These are phyloP conservation scores for Debaryomyces prosopidis DNA, from an alignment of 805 yeast genomes.

Conservation along the genomic window DNA sequence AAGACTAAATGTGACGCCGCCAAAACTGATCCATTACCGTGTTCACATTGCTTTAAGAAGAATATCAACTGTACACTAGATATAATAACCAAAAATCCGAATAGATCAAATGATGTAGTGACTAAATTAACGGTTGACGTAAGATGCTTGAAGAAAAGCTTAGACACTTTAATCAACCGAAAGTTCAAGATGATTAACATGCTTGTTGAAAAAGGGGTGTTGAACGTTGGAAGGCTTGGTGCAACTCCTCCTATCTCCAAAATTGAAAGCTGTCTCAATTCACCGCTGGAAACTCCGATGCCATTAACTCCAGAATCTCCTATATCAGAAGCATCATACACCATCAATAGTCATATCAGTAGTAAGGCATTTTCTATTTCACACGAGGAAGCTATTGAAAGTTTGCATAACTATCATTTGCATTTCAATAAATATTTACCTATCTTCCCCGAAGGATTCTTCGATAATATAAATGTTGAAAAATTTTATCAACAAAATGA, in stretches of 20 bases:
- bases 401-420: slow-evolving; percentile 22
- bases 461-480: slow-evolving; percentile 11
- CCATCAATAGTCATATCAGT: neutral
- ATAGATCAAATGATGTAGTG: slow-evolving; percentile 33
- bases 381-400: slow-evolving; percentile 11
- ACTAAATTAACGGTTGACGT: slow-evolving; percentile 29
- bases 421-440: slow-evolving; percentile 34
- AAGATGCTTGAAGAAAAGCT: slow-evolving; percentile 16
- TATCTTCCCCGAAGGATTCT: slow-evolving; percentile 27
- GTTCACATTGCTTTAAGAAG: slow-evolving; percentile 55
- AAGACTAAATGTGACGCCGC: slow-evolving; percentile 66
- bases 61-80: slow-evolving; percentile 56
- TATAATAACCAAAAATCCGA: slow-evolving; percentile 50
- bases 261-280: slow-evolving; percentile 23
- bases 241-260: slow-evolving; percentile 18
- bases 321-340: neutral
- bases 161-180: slow-evolving; percentile 24
- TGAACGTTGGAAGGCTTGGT: neutral
- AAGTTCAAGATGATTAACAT: slow-evolving; percentile 16
- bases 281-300: slow-evolving; percentile 10
- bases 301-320: slow-evolving; percentile 3
- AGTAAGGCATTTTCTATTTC: slow-evolving; percentile 11
- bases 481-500: slow-evolving; percentile 28
- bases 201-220: slow-evolving; percentile 1
- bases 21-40: slow-evolving; percentile 52